These are phyloP conservation scores for Xylaria sp. DNA, from an alignment of 2,329 filamentous ascomycete species.

Conservation along the genomic window DNA sequence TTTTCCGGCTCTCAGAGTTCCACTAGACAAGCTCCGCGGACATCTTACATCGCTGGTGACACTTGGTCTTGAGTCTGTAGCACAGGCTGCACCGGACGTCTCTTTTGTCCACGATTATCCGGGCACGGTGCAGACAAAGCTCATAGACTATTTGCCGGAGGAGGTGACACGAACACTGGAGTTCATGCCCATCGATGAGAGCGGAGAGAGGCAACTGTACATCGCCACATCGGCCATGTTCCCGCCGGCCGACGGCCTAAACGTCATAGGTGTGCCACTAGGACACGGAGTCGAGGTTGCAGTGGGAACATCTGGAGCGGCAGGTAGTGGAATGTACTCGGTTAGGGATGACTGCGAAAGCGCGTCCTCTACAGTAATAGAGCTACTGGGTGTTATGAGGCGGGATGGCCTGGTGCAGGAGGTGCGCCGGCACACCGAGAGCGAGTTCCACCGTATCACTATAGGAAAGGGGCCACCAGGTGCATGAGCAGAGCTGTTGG, in stretches of 20 bases:
- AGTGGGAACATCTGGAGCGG: constrained; percentile 25
- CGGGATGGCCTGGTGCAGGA: constrained; percentile 18
- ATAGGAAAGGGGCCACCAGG: neutral
- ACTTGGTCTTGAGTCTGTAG: constrained; percentile 31
- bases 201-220: constrained; percentile 33
- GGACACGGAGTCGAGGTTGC: constrained; percentile 15
- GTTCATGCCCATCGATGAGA: constrained; percentile 29
- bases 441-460: constrained; percentile 32
- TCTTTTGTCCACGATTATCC: constrained; percentile 37
- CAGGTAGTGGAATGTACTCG: constrained; percentile 33
- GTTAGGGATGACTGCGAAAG: constrained; percentile 30
- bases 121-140: constrained; percentile 34
- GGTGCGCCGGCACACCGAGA: constrained; percentile 33
- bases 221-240: constrained; percentile 32
- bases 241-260: constrained; percentile 18
- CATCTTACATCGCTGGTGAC: constrained; percentile 34
- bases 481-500: neutral
- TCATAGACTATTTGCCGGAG: constrained; percentile 26
- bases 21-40: constrained; percentile 26
- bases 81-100: constrained; percentile 23
- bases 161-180: constrained; percentile 23
- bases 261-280: constrained; percentile 12
- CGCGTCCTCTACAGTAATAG: constrained; percentile 5
- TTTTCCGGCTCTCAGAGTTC: constrained; percentile 26
- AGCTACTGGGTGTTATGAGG: constrained; percentile 18